Evolutionary conservation across 129 eudicot species (phyloP).

Genomic region (Heracleum sosnowskyi): DNA sequence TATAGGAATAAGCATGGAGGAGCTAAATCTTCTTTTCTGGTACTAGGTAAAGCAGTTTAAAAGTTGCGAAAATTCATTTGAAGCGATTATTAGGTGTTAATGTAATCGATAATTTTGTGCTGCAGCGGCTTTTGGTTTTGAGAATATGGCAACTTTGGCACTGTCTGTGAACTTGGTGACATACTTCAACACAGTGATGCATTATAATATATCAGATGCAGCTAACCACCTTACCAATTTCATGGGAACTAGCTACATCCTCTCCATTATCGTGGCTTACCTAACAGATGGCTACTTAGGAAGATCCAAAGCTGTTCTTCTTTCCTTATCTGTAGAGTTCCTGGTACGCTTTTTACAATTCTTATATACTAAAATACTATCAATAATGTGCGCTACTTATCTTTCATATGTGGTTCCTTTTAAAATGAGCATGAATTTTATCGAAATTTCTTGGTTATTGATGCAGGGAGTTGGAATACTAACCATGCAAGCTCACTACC

Average conservation of each 20-base stretch:
- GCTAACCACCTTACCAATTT: conserved; percentile 62
- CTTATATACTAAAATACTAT: too few species aligned
- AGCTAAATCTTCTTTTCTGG: conserved; percentile 24
- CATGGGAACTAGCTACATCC: conserved; percentile 53
- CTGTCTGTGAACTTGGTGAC: conserved; percentile 49
- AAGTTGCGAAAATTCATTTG: neutral
- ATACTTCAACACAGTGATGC: conserved; percentile 58
- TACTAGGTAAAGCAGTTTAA: conserved; percentile 33
- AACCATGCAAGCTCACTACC: conserved; percentile 63
- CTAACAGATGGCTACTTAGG: conserved; percentile 67
- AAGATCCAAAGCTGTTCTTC: conserved; percentile 40
- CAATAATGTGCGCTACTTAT: too few species aligned
- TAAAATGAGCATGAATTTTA: neutral
- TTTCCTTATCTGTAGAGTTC: conserved; percentile 38
- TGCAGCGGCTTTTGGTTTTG: conserved; percentile 45
- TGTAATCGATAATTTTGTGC: neutral
- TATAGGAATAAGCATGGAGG: conserved; percentile 61
- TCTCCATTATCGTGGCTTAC: conserved; percentile 46
- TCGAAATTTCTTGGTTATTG: neutral
- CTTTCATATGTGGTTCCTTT: too few species aligned
- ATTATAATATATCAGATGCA: conserved; percentile 53
- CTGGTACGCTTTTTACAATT: conserved; percentile 21
- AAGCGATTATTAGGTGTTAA: neutral
- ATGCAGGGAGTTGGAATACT: conserved; percentile 53
- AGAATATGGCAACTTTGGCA: conserved; percentile 54